phyloP scores from a whole-genome alignment of 306 rosid genomes.

The Crataegus laevigata region DNA sequence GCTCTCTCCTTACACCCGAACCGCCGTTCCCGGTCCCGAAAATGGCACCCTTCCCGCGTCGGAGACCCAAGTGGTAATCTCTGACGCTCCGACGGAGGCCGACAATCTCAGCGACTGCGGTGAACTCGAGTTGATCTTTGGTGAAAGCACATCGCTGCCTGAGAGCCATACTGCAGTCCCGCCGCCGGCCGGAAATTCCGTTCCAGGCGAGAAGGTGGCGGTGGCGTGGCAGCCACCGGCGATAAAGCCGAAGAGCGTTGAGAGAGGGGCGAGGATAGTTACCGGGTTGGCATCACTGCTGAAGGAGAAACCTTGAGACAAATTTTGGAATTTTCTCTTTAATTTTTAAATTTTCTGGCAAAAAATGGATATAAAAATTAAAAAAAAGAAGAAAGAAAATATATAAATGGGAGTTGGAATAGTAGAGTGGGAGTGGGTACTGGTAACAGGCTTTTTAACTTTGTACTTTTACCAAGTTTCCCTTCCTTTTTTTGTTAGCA shows the following conservation, averaged over 20 bases:
- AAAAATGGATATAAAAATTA: slow-evolving; percentile 5
- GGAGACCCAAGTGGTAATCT: neutral
- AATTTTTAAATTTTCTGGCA: slow-evolving; percentile 1
- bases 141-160: slow-evolving; percentile 31
- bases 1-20: slow-evolving; percentile 63
- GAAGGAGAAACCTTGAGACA: slow-evolving; percentile 52
- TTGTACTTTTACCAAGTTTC: neutral
- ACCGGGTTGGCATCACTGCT: slow-evolving; percentile 94
- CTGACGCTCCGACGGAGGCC: neutral
- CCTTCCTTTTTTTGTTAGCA: neutral
- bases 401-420: slow-evolving; percentile 22
- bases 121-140: slow-evolving; percentile 67
- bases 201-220: slow-evolving; percentile 8
- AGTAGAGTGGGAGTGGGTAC: slow-evolving; percentile 11
- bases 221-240: slow-evolving; percentile 81
- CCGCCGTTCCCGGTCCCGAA: slow-evolving; percentile 5
- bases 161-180: neutral
- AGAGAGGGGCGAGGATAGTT: slow-evolving; percentile 66
- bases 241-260: slow-evolving; percentile 67
- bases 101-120: slow-evolving; percentile 41
- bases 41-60: neutral
- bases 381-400: slow-evolving; percentile 1
- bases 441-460: slow-evolving; percentile 9
- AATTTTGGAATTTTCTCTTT: slow-evolving; percentile 22
- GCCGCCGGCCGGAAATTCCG: neutral